Evolutionary conservation across 2,329 filamentous ascomycete genomes (phyloP), one percentile per base, ranked within the genome.

Genomic region (Acephala macrosclerotiorum): DNA sequence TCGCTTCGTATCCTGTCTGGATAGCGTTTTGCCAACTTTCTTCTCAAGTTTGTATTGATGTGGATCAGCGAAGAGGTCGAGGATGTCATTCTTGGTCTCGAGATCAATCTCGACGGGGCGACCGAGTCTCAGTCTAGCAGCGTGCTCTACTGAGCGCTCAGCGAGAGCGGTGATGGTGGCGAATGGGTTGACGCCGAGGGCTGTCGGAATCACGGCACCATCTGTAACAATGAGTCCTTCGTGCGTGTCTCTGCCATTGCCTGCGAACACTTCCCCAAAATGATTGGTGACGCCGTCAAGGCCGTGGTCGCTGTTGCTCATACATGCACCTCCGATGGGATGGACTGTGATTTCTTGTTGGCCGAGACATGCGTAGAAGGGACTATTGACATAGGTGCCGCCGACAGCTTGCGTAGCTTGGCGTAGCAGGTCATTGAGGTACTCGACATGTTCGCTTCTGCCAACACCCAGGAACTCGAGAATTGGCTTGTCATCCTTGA

Each of bases 151-250:
- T 0, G 85, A 85, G 11, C 89, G 81, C 76, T 91, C 89, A 0
- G 89, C 88, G 22, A 92, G 81, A 2, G 89, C 89, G 0, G 88
- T 85, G 68, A 91, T 91, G 0, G 89, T 92, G 1, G 89, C 89
- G 60, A 90, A 84, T 0, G 89, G 89, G 71, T 92, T 92, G 2
- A 88, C 87, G 16, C 88, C 79, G 1, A 91, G 79, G 0, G 89
- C 84, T 8, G 84, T 83, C 0, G 89, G 89, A 18, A 92, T 83
- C 0, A 87, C 77, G 2, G 89, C 81, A 9, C 80, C 88, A 72
- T 92, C 89, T 0, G 85, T 85, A 35, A 89, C 85, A 20, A 90
- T 80, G 1, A 91, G 80, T 0, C 88, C 89, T 0, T 79, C 58
- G 71, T 91, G 79, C 0, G 83, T 82, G 38, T 87, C 83, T 0